Percentiles rank a stretch among this genome's conserved stretches.
These are phyloP conservation scores for Podaxis sp. DNA, from an alignment of 768 basidiomycete genomes.

Conservation along the genomic window DNA sequence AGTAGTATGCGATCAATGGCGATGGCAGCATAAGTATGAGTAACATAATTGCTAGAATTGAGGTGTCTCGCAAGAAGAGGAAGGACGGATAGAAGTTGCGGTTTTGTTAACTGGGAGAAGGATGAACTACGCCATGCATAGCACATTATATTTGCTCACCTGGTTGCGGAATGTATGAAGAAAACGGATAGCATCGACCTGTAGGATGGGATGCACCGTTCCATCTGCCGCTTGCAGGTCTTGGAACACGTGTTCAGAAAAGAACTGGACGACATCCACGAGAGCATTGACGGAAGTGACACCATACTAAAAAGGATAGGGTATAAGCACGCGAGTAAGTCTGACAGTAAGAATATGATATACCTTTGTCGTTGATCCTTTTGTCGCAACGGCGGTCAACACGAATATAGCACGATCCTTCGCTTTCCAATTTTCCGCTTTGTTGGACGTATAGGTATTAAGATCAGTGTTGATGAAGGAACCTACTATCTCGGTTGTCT, in stretches of 20 bases:
- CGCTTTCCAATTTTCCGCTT: constrained; percentile 70
- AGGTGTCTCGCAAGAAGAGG: constrained; percentile 85
- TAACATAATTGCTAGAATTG: constrained; percentile 80
- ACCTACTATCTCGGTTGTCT: constrained; percentile 84
- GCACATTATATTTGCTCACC: constrained; percentile 34
- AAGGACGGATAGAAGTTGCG: constrained; percentile 86
- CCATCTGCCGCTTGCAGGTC: constrained; percentile 73
- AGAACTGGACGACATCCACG: constrained; percentile 94
- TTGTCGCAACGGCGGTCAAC: constrained; percentile 88
- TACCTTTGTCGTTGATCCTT: constrained; percentile 83
- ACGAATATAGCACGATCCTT: constrained; percentile 95
- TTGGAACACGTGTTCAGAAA: constrained; percentile 84
- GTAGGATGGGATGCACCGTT: constrained; percentile 81
- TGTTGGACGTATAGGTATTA: constrained; percentile 59
- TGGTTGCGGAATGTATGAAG: constrained; percentile 95
- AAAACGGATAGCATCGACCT: constrained; percentile 96
- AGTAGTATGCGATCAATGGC: constrained; percentile 95
- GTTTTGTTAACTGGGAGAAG: constrained; percentile 72
- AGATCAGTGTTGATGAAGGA: constrained; percentile 80
- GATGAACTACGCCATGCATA: neutral
- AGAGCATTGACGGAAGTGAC: constrained; percentile 91
- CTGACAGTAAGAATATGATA: constrained; percentile 15
- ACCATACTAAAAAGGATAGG: constrained; percentile 56
- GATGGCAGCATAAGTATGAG: constrained; percentile 94
- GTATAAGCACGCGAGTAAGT: constrained; percentile 4